Base-by-base conservation (phyloP, 2,329 filamentous ascomycete genomes). In the Xylariales sp. region DNA sequence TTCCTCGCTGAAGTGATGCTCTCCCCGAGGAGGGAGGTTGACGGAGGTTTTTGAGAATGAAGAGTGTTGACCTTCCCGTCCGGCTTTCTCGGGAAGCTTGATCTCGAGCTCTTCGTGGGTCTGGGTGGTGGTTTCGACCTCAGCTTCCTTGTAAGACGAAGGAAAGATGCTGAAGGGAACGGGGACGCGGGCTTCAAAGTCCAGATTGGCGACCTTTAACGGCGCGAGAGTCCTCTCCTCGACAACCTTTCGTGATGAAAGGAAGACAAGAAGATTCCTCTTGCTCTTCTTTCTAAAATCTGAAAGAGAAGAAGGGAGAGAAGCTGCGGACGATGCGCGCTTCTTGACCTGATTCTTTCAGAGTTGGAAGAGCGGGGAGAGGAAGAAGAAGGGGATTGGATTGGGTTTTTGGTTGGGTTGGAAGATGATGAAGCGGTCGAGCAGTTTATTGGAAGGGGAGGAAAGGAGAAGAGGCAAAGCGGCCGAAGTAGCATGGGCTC, bases 151-250 rank as follows among this genome's bases (percentile, higher is more conserved):
- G 81, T 96, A 97, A 73, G 89, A 88, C 72, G 89, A 95, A 78
- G 91, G 91, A 83, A 97, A 96, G 86, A 96, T 86, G 87, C 89
- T 96, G 84, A 96, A 95, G 76, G 91, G 91, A 74, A 97, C 93
- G 79, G 91, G 88, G 74, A 96, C 87, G 74, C 89, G 87, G 75
- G 90, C 89, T 86, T 95, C 90, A 93, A 95, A 96, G 88, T 96
- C 90, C 90, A 96, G 90, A 78, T 88, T 96, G 88, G 76, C 88
- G 85, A 85, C 82, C 83, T 86, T 82, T 73, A 14, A 58, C 50
- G 58, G 64, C 61, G 63, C 59, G 58, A 63, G 62, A 66, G 63
- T 65, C 56, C 56, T 66, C 64, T 68, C 62, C 65, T 63, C 58
- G 58, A 67, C 64, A 56, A 65, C 64, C 65, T 65, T 68, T 60